Percentiles rank a stretch among this genome's conserved stretches.
Evolutionary conservation across 2,329 filamentous ascomycete species (phyloP).

Genomic region (Phoma sp.): DNA sequence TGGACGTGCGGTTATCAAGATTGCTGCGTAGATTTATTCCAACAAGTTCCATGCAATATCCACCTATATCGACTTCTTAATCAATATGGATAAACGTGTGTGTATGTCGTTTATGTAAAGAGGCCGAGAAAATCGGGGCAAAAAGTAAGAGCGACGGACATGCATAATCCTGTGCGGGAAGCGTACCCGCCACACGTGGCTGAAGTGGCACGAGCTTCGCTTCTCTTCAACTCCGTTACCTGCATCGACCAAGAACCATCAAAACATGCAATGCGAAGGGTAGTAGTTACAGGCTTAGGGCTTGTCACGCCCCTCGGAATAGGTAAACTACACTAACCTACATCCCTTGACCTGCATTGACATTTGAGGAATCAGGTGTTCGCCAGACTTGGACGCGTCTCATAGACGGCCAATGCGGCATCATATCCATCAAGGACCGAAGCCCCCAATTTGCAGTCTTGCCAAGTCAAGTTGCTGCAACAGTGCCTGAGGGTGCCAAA

Average conservation of each 20-base stretch:
- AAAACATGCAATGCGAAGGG: slow-evolving; percentile 57
- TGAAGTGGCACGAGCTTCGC: slow-evolving; percentile 17
- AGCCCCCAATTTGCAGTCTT: slow-evolving; percentile 72
- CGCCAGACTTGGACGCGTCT: slow-evolving; percentile 82
- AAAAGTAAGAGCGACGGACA: no score
- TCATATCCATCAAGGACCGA: slow-evolving; percentile 73
- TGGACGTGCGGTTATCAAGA: slow-evolving; percentile 53
- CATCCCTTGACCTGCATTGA: not conserved
- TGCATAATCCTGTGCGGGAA: no score
- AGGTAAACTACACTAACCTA: slow-evolving; percentile 51
- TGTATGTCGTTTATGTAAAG: no score
- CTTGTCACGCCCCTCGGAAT: slow-evolving; percentile 75
- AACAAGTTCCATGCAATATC: no score
- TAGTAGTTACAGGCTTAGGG: slow-evolving; percentile 59
- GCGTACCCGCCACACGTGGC: slow-evolving; percentile 25
- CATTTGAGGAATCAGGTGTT: slow-evolving; percentile 60
- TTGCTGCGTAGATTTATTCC: slow-evolving; percentile 26
- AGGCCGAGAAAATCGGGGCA: no score
- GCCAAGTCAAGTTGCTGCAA: slow-evolving; percentile 83
- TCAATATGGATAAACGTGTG: no score
- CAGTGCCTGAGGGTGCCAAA: slow-evolving; percentile 70
- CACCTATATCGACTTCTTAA: no score
- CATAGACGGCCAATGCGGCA: slow-evolving; percentile 78
- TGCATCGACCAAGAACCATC: slow-evolving; percentile 28
- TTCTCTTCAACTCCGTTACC: not conserved